Base-by-base conservation (phyloP, 2,329 filamentous ascomycete genomes). In the Escovopsis sp. region DNA sequence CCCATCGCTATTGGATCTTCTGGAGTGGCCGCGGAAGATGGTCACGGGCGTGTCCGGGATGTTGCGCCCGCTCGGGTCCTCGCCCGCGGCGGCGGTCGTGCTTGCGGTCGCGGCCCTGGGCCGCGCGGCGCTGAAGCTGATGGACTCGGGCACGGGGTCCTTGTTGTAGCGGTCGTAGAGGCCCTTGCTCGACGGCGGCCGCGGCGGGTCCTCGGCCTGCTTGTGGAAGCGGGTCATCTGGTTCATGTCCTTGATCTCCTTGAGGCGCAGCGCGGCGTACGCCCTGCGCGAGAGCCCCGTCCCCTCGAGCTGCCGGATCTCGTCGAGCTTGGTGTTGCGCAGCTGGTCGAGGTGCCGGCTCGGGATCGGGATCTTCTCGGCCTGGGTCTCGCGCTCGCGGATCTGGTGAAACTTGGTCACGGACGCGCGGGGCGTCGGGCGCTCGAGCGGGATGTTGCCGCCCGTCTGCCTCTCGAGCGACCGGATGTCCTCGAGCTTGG, bases 191-290 rank as follows among this genome's bases (percentile, higher is more conserved):
- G 54, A 49, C 34, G 48, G 56, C 8, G 56, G 60, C 37, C 51
- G 53, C 11, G 50, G 13, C 11, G 50, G 13, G 0, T 14, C 43
- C 38, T 67, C 53, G 34, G 61, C 65, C 12, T 68, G 65, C 1
- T 66, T 69, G 7, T 61, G 53, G 9, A 65, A 65, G 39, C 61
- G 57, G 7, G 64, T 62, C 47, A 61, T 58, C 31, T 65, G 63
- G 50, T 75, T 72, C 43, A 57, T 61, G 41, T 71, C 67, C 33
- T 66, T 62, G 42, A 74, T 73, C 52, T 74, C 71, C 30, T 68
- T 70, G 3, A 76, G 55, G 29, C 64, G 62, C 41, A 67, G 65
- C 7, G 63, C 62, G n/a, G 71, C 66, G 13, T 71, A 53, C 2
- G 65, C 64, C 40, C 66, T 61, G 42, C 57, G 67, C 5, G 72